These are phyloP conservation scores for Apophysomyces trapeziformis DNA, from an alignment of 371 early-diverging fungal genomes.

Conservation along the genomic window DNA sequence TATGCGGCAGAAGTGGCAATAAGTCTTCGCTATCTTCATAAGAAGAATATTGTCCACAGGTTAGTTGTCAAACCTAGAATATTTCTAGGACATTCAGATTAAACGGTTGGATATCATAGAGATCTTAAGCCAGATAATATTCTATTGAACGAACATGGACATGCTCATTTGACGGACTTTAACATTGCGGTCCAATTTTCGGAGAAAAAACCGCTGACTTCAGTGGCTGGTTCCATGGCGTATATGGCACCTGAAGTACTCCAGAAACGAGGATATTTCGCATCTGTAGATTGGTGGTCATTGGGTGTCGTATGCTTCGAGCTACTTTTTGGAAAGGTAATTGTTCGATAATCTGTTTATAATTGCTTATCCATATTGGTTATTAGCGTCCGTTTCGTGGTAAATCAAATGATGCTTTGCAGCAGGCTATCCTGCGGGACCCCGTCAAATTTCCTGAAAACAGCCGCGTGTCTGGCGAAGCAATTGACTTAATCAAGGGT, in stretches of 20 bases:
- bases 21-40: slow-evolving; percentile 72
- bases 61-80: slow-evolving; percentile 1
- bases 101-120: slow-evolving; percentile 31
- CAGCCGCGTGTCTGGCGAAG: slow-evolving; percentile 52
- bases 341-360: slow-evolving; percentile 7
- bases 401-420: slow-evolving; percentile 77
- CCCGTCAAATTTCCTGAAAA: slow-evolving; percentile 64
- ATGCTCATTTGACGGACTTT: slow-evolving; percentile 88
- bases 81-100: no score
- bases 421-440: slow-evolving; percentile 67
- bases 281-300: slow-evolving; percentile 88
- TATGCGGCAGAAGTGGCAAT: slow-evolving; percentile 76
- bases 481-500: slow-evolving; percentile 59
- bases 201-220: slow-evolving; percentile 57
- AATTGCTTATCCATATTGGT: background rate
- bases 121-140: slow-evolving; percentile 94
- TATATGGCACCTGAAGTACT: slow-evolving; percentile 84
- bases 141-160: slow-evolving; percentile 80
- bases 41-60: slow-evolving; percentile 63
- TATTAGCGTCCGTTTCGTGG: slow-evolving; percentile 82
- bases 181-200: slow-evolving; percentile 77
- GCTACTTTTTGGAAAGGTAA: slow-evolving; percentile 73
- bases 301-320: slow-evolving; percentile 87
- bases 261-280: slow-evolving; percentile 65
- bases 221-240: slow-evolving; percentile 77